Conservation (phyloP, 805 yeast species). For the Millerago galiae region DNA sequence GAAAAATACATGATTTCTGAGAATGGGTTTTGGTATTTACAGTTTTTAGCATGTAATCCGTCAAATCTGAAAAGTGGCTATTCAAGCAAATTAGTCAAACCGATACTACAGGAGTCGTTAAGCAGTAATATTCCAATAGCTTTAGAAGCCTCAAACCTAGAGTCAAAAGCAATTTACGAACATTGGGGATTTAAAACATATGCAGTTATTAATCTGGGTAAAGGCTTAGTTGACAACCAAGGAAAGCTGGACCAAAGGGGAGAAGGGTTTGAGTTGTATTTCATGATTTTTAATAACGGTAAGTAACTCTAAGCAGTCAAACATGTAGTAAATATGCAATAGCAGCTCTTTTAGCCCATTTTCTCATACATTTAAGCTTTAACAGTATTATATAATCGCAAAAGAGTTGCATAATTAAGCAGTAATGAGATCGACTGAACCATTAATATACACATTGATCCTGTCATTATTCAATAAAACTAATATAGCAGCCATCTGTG, state of each 20-base stretch:
- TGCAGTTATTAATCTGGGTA: slow-evolving; percentile 3
- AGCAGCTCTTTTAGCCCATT: too few species aligned
- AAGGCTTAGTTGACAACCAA: background rate
- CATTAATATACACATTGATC: too few species aligned
- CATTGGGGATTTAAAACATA: slow-evolving; percentile 9
- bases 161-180: slow-evolving; percentile 8
- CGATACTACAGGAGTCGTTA: slow-evolving; percentile 6
- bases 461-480: too few species aligned
- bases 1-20: too few species aligned
- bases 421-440: too few species aligned
- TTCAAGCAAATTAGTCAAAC: slow-evolving; percentile 7
- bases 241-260: slow-evolving; percentile 1
- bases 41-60: slow-evolving; percentile 8
- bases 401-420: too few species aligned
- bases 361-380: too few species aligned
- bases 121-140: slow-evolving; percentile 7
- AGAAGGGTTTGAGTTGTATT: slow-evolving; percentile 1
- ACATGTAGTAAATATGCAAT: too few species aligned
- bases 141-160: slow-evolving; percentile 7
- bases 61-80: slow-evolving; percentile 4
- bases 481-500: too few species aligned
- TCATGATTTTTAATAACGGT: background rate
- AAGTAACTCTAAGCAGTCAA: too few species aligned
- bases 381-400: too few species aligned
- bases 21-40: slow-evolving; percentile 4